Evolutionary conservation across 805 yeast genomes (phyloP).

Genomic region (Torulaspora microellipsoides): DNA sequence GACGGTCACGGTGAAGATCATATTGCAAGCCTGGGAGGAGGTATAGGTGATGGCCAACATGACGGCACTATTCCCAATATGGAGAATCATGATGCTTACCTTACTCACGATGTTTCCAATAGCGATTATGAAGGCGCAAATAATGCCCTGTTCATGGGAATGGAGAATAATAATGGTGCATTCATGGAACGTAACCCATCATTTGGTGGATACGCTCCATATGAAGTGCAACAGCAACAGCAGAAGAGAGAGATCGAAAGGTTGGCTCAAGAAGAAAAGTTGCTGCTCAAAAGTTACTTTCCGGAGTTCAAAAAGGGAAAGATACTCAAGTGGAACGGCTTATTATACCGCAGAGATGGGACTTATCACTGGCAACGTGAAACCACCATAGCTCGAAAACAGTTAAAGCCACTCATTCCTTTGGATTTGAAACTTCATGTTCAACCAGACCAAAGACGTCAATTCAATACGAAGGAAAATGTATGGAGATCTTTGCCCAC

Average conservation of each 20-base stretch:
- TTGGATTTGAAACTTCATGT: slow-evolving; percentile 49
- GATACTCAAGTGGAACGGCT: slow-evolving; percentile 51
- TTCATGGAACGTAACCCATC: slow-evolving; percentile 21
- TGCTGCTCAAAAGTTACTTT: slow-evolving; percentile 44
- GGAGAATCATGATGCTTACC: slow-evolving; percentile 17
- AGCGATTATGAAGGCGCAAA: slow-evolving; percentile 22
- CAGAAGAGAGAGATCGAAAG: slow-evolving; percentile 15
- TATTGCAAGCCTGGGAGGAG: neutral
- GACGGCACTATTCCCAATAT: neutral
- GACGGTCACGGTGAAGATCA: neutral
- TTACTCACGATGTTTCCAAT: slow-evolving; percentile 6
- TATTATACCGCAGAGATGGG: slow-evolving; percentile 46
- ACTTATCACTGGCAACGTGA: slow-evolving; percentile 45
- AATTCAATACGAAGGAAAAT: slow-evolving; percentile 36
- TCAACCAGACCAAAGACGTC: slow-evolving; percentile 47
- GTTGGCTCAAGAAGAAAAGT: slow-evolving; percentile 31
- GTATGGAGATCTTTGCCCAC: slow-evolving; percentile 7
- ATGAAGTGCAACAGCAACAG: slow-evolving; percentile 15
- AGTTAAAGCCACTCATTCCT: slow-evolving; percentile 42
- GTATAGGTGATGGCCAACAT: neutral
- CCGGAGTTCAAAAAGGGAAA: slow-evolving; percentile 50
- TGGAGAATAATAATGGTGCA: slow-evolving; percentile 17
- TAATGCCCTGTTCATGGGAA: slow-evolving; percentile 33
- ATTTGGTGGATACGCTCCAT: slow-evolving; percentile 17
- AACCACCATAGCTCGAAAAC: slow-evolving; percentile 29